Percentiles rank a stretch among this genome's conserved stretches.
phyloP scores from a whole-genome alignment of 1,284 basidiomycete genomes.

The Malassezia cuniculi region DNA sequence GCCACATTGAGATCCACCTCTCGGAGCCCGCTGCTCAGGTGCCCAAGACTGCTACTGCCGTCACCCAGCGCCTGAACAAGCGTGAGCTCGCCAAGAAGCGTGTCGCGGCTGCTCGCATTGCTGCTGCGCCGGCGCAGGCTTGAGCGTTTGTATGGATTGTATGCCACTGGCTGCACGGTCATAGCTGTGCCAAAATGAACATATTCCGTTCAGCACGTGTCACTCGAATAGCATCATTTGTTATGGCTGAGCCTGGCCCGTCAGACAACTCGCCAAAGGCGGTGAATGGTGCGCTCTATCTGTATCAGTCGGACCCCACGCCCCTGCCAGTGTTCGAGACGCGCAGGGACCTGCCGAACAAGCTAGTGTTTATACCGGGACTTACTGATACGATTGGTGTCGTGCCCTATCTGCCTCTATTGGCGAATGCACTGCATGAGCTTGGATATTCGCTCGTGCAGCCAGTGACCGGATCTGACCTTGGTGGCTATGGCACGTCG shows the following conservation, averaged over 20 bases:
- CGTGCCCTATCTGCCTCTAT: conserved; percentile 23
- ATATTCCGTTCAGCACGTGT: neutral
- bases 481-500: conserved; percentile 31
- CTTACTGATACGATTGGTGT: conserved; percentile 33
- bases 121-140: conserved; percentile 7
- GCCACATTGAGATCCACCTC: conserved; percentile 66
- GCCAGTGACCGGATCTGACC: conserved; percentile 25
- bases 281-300: conserved; percentile 15
- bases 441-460: conserved; percentile 26
- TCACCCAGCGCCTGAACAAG: conserved; percentile 36
- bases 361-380: conserved; percentile 29
- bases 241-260: neutral
- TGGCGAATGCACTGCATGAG: conserved; percentile 14
- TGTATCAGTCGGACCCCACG: conserved; percentile 23
- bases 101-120: conserved; percentile 27
- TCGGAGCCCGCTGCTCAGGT: conserved; percentile 38
- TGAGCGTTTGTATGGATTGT: neutral
- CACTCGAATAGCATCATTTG: neutral
- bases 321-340: conserved; percentile 29
- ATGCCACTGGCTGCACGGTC: neutral
- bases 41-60: conserved; percentile 32
- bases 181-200: no score
- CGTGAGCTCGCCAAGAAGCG: conserved; percentile 41
- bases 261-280: conserved; percentile 1
- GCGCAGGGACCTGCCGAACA: conserved; percentile 17